phyloP scores from a whole-genome alignment of 257 asterid species.

The Nyctanthes arbortristis region DNA sequence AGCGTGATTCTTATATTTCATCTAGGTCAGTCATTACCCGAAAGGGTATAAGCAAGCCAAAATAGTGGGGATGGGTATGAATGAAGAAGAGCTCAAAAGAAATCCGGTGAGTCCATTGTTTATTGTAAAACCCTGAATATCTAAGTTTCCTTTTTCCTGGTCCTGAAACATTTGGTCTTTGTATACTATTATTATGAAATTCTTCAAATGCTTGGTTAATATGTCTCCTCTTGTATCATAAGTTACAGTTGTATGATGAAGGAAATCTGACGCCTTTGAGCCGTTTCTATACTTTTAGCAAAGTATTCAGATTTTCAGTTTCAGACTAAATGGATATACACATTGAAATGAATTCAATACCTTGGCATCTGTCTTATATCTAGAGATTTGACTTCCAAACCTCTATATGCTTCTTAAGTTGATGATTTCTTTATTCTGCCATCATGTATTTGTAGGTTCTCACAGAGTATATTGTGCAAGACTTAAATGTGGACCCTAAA shows the following conservation, averaged over 20 bases:
- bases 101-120: constrained; percentile 65
- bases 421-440: constrained; percentile 21
- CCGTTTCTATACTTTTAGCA: not conserved
- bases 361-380: not conserved
- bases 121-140: not conserved
- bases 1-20: constrained; percentile 26
- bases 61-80: constrained; percentile 91
- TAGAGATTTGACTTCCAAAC: not conserved
- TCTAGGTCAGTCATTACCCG: constrained; percentile 97
- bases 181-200: not conserved
- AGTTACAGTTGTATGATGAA: not conserved
- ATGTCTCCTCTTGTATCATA: too few species aligned
- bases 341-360: not conserved
- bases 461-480: constrained; percentile 90
- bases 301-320: not conserved
- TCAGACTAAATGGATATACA: not conserved
- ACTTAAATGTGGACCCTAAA: constrained; percentile 75
- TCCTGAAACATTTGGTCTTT: not conserved
- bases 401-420: not conserved
- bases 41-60: constrained; percentile 81
- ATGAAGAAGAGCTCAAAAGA: constrained; percentile 82
- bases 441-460: constrained; percentile 58
- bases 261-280: not conserved
- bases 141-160: not conserved
- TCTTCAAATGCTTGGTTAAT: too few species aligned